Base-by-base conservation (phyloP, 2,329 filamentous ascomycete species). In the Bipolaris gigantea region DNA sequence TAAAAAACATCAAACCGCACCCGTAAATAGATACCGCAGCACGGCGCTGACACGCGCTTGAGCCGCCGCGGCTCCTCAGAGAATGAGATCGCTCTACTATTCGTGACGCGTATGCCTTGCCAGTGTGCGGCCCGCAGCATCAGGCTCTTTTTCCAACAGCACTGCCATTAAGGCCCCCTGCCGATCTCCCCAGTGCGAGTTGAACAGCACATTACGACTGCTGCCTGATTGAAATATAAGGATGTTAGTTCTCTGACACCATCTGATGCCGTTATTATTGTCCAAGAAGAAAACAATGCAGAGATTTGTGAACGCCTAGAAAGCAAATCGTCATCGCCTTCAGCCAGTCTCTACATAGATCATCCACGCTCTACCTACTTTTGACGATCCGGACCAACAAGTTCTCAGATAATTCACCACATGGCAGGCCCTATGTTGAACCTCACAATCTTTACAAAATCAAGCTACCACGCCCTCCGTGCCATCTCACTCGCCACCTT, bases 371-470 rank as follows among this genome's bases (percentile, higher is more conserved):
- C 15, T 41, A 3, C n/a, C 11, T 16, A 27, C 27, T 30, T 27
- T n/a, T 18, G 32, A n/a, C 10, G 2, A 7, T 7, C 33, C 27
- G 4, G 9, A 13, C n/a, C 2, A 13, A 4, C 33, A 8, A 23
- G 4, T 8, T n/a, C 2, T 4, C 10, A 15, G 4, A 19, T n/a
- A 5, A 41, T 19, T 23, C 7, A 15, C 13, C 18, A 25, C 3
- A 57, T 55, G 48, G 23, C 56, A 25, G 51, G 50, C 19, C 49
- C 59, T 13, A 49, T 69, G 50, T 56, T 69, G 47, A 66, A 63
- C 50, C 30, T 66, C 8, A 65, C 50, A 15, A 60, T 68, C 56
- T 59, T 71, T 52, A 59, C 53, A 3, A 64, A 64, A 45, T 68
- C 65, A 9, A 48, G 43, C 4, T 27, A 58, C 0, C 68, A 69